A percentile compares a stretch with the other conserved stretches of the same genome.
These are phyloP conservation scores for Pythium guiyangense DNA, from an alignment of 352 stramenopile genomes.

Conservation along the genomic window DNA sequence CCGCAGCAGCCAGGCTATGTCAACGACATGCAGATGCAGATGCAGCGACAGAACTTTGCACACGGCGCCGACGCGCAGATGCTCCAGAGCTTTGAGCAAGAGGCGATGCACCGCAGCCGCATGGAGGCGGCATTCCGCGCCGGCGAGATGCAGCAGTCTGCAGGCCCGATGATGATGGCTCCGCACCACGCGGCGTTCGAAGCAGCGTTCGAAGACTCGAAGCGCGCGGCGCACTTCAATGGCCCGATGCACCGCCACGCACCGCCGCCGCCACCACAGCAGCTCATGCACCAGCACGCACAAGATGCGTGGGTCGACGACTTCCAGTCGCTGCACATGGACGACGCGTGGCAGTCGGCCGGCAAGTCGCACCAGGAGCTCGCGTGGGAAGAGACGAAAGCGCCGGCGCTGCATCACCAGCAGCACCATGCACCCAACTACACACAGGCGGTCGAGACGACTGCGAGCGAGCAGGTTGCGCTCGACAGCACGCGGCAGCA, in stretches of 20 bases:
- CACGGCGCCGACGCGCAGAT: constrained; percentile 47
- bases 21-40: constrained; percentile 63
- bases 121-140: constrained; percentile 70
- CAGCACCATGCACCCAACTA: constrained; percentile 34
- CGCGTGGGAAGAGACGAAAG: constrained; percentile 58
- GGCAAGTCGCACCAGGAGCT: constrained; percentile 59
- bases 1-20: constrained; percentile 29
- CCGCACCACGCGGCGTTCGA: constrained; percentile 61
- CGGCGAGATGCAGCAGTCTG: constrained; percentile 20
- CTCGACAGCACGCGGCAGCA: constrained; percentile 23
- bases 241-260: constrained; percentile 42
- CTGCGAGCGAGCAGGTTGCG: constrained; percentile 16
- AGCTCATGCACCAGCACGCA: constrained; percentile 22
- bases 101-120: constrained; percentile 48
- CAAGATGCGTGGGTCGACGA: constrained; percentile 67
- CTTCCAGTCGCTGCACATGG: constrained; percentile 52
- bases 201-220: constrained; percentile 46
- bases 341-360: constrained; percentile 56
- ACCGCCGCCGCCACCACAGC: constrained; percentile 23
- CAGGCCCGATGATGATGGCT: constrained; percentile 25
- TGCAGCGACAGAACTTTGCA: constrained; percentile 62
- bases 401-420: constrained; percentile 22
- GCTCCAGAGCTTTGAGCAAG: constrained; percentile 57
- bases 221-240: constrained; percentile 15
- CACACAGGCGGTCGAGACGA: constrained; percentile 19